These are phyloP conservation scores for Zopfia rhizophila DNA, from an alignment of 2,329 filamentous ascomycete species.

Conservation along the genomic window DNA sequence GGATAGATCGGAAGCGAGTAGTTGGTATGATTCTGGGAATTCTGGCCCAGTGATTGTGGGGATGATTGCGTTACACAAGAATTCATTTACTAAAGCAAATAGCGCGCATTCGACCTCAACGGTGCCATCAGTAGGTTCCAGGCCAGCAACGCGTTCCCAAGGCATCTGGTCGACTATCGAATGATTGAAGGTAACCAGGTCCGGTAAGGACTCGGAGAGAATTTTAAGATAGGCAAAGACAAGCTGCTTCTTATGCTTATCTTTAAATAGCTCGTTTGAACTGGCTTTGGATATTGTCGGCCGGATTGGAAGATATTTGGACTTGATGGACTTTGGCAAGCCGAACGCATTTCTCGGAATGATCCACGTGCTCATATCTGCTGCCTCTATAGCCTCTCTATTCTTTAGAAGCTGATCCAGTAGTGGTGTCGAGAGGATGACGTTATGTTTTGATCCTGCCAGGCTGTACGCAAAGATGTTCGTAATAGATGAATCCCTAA, in stretches of 20 bases:
- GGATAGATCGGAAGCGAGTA: constrained; percentile 64
- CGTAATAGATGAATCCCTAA: constrained; percentile 48
- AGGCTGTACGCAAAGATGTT: constrained; percentile 62
- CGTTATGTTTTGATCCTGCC: constrained; percentile 60
- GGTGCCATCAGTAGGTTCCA: constrained; percentile 54
- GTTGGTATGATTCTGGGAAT: constrained; percentile 59
- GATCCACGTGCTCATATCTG: constrained; percentile 30
- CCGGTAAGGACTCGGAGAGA: constrained; percentile 59
- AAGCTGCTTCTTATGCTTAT: constrained; percentile 57
- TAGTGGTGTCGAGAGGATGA: constrained; percentile 62
- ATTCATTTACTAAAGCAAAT: constrained; percentile 64
- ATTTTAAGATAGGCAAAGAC: constrained; percentile 39
- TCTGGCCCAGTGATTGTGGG: constrained; percentile 62
- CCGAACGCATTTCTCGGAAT: constrained; percentile 42
- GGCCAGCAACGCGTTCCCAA: constrained; percentile 68
- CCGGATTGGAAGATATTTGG: constrained; percentile 31
- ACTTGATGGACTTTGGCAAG: constrained; percentile 33
- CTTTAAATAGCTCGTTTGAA: constrained; percentile 59
- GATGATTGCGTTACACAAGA: constrained; percentile 63
- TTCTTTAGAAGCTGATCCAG: constrained; percentile 43
- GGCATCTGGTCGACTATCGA: constrained; percentile 69
- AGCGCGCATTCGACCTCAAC: constrained; percentile 60
- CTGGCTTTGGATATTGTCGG: constrained; percentile 44
- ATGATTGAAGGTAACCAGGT: constrained; percentile 68
- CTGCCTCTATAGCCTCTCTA: constrained; percentile 28